These are phyloP conservation scores for Populus trichocarpa DNA, from an alignment of 441 rosid species.

Conservation along the genomic window DNA sequence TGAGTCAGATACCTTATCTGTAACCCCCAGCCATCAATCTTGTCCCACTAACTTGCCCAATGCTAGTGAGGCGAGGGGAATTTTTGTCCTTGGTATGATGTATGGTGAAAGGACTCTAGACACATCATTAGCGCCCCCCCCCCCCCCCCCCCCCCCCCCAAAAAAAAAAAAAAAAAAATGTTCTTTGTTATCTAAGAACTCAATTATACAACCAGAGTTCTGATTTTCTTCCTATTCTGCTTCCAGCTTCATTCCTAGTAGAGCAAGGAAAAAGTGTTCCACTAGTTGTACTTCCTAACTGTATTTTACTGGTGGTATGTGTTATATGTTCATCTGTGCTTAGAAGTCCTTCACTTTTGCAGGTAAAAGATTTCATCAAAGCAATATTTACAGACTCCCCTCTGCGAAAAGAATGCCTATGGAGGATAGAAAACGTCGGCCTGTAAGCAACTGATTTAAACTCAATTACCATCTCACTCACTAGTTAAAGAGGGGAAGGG, in stretches of 20 bases:
- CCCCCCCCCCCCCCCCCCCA: too few species aligned
- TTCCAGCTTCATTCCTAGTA: neutral
- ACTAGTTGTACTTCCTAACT: neutral
- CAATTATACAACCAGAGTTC: neutral
- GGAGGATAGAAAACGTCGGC: constrained; percentile 68
- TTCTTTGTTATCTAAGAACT: too few species aligned
- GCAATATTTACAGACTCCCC: constrained; percentile 90
- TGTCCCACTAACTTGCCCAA: neutral
- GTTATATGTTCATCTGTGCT: constrained; percentile 1
- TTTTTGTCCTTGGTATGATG: neutral
- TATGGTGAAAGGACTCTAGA: neutral
- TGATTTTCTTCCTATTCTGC: too few species aligned
- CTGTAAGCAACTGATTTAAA: constrained; percentile 19
- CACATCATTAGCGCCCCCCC: neutral
- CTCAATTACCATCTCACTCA: neutral
- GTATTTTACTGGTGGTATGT: neutral
- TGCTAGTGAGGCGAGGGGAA: neutral
- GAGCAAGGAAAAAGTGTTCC: neutral
- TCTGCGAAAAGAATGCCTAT: constrained; percentile 82
- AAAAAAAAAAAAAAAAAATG: too few species aligned
- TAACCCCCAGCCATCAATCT: neutral
- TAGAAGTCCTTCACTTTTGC: constrained; percentile 22
- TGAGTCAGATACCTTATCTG: neutral
- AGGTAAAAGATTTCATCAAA: constrained; percentile 78
- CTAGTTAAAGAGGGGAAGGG: neutral